These are phyloP conservation scores for Thalassiosira allenii DNA, from an alignment of 352 stramenopile species.

Conservation along the genomic window DNA sequence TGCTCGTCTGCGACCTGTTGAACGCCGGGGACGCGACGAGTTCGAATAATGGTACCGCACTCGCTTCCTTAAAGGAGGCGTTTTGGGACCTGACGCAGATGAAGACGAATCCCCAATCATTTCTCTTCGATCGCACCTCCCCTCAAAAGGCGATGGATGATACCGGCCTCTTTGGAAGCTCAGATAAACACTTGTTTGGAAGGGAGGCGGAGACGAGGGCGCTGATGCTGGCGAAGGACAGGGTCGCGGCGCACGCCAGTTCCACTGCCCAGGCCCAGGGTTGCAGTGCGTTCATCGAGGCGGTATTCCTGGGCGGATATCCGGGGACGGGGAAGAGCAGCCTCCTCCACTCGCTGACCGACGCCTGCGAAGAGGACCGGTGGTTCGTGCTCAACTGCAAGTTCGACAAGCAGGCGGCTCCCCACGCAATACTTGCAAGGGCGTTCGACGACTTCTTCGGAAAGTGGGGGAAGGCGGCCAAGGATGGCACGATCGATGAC, in stretches of 20 bases:
- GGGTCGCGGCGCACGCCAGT: neutral
- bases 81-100: slow-evolving; percentile 33
- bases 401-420: slow-evolving; percentile 24
- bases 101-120: slow-evolving; percentile 1
- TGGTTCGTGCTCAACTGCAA: slow-evolving; percentile 42
- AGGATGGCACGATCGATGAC: neutral
- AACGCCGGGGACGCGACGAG: slow-evolving; percentile 10
- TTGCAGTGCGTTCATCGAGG: slow-evolving; percentile 15
- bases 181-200: slow-evolving; percentile 16
- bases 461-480: too few relatives aligned
- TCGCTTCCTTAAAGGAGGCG: slow-evolving; percentile 23
- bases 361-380: slow-evolving; percentile 11
- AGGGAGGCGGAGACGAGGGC: slow-evolving; percentile 25
- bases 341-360: slow-evolving; percentile 1
- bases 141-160: slow-evolving; percentile 26
- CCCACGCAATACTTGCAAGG: slow-evolving; percentile 6
- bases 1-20: slow-evolving; percentile 23
- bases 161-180: neutral
- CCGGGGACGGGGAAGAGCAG: slow-evolving; percentile 17
- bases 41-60: neutral
- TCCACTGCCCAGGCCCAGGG: neutral
- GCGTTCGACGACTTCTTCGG: slow-evolving; percentile 34
- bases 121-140: slow-evolving; percentile 21
- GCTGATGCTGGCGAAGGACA: slow-evolving; percentile 10
- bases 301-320: slow-evolving; percentile 23